These are phyloP conservation scores for Globisporangium radiosum DNA, from an alignment of 352 stramenopile genomes.

Conservation along the genomic window DNA sequence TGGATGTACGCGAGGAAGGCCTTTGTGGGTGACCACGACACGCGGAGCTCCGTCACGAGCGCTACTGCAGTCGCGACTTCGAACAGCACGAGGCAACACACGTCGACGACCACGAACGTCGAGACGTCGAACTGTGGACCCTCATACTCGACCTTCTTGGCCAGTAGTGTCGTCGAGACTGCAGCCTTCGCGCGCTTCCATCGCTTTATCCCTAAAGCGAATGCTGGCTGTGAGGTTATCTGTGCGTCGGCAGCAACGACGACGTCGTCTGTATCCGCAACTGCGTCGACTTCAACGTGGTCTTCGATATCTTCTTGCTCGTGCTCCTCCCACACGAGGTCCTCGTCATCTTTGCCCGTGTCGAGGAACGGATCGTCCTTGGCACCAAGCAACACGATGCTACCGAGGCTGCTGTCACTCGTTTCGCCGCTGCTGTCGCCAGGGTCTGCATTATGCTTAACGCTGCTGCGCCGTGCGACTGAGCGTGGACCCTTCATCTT, in stretches of 20 bases:
- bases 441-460: no score
- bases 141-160: conserved; percentile 50
- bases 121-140: conserved; percentile 58
- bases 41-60: conserved; percentile 44
- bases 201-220: conserved; percentile 21
- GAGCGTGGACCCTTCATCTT: conserved; percentile 28
- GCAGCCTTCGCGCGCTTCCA: conserved; percentile 52
- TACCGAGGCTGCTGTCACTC: not conserved
- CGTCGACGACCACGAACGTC: conserved; percentile 69
- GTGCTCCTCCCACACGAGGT: conserved; percentile 25
- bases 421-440: not conserved
- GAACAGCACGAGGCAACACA: conserved; percentile 69
- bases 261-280: no score
- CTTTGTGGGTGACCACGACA: conserved; percentile 48
- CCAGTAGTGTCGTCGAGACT: conserved; percentile 51
- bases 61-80: conserved; percentile 41
- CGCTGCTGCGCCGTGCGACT: no score
- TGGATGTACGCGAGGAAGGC: conserved; percentile 67
- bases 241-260: no score
- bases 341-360: conserved; percentile 52
- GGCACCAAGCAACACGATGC: conserved; percentile 30
- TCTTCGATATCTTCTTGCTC: conserved; percentile 21
- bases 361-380: conserved; percentile 55
- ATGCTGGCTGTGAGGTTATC: no score
- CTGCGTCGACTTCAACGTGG: conserved; percentile 13